Percentiles rank a stretch among this genome's conserved stretches.
Conservation (phyloP, 345 rosid species). For the Streptanthus diversifolius region DNA sequence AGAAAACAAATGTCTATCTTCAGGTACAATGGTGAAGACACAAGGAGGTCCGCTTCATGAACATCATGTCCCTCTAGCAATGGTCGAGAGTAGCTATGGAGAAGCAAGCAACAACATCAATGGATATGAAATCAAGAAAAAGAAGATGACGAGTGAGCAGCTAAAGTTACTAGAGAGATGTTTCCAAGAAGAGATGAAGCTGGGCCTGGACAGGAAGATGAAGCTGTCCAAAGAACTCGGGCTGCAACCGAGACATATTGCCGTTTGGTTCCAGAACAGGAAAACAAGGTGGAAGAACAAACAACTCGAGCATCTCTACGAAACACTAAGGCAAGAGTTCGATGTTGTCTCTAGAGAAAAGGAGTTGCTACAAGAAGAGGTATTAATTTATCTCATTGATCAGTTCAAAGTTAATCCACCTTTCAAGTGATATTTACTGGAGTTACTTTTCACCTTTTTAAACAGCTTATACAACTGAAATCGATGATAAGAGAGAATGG, state of each 20-base stretch:
- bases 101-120: constrained; percentile 34
- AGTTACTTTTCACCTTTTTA: neutral
- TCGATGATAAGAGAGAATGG: constrained; percentile 10
- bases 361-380: constrained; percentile 80
- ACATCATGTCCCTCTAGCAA: constrained; percentile 27
- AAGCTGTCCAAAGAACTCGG: constrained; percentile 79
- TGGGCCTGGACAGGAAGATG: constrained; percentile 78
- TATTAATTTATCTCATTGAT: neutral
- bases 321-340: constrained; percentile 61
- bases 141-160: constrained; percentile 65
- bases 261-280: constrained; percentile 92
- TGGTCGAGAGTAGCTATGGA: constrained; percentile 34
- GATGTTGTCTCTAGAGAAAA: constrained; percentile 65
- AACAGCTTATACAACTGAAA: constrained; percentile 26
- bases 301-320: constrained; percentile 73
- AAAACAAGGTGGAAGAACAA: constrained; percentile 90
- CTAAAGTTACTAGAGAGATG: constrained; percentile 68
- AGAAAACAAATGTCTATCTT: constrained; percentile 32
- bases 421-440: neutral
- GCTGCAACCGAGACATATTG: constrained; percentile 80
- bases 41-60: constrained; percentile 17
- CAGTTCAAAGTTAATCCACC: neutral
- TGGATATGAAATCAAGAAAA: constrained; percentile 56
- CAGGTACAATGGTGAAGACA: constrained; percentile 36
- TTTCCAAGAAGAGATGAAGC: constrained; percentile 80